phyloP scores from a whole-genome alignment of 2,329 filamentous ascomycete species.

The Pseudogymnoascus sp. region DNA sequence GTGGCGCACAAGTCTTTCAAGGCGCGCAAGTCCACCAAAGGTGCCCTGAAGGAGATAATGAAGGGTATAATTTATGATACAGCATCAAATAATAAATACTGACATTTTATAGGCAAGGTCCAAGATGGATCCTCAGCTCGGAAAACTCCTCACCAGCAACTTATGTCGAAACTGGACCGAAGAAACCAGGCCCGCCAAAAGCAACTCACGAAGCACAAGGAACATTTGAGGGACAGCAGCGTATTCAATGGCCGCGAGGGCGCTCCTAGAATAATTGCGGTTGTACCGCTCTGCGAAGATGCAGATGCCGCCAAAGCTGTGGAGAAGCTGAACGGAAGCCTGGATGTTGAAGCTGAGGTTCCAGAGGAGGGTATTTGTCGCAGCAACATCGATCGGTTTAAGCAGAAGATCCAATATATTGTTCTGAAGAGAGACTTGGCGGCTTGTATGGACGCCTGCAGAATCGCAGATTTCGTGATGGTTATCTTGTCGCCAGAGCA shows the following conservation, averaged over 20 bases:
- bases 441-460: conserved; percentile 73
- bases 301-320: conserved; percentile 61
- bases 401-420: conserved; percentile 86
- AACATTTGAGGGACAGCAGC: conserved; percentile 68
- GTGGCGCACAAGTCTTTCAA: conserved; percentile 84
- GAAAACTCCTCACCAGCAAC: conserved; percentile 88
- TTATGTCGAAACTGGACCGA: conserved; percentile 95
- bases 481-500: conserved; percentile 74
- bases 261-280: conserved; percentile 77
- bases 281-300: conserved; percentile 74
- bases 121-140: conserved; percentile 63
- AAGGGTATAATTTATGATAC: conserved; percentile 55
- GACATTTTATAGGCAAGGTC: conserved; percentile 57
- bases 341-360: conserved; percentile 66
- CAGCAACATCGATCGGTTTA: conserved; percentile 79
- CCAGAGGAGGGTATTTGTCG: conserved; percentile 49
- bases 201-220: conserved; percentile 72
- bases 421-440: conserved; percentile 65
- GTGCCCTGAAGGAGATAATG: conserved; percentile 70
- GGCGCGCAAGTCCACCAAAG: conserved; percentile 81
- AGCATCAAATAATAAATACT: conserved; percentile 10
- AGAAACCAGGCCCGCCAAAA: conserved; percentile 92
- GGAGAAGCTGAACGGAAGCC: conserved; percentile 61
- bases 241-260: conserved; percentile 82
- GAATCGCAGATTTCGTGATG: conserved; percentile 84